Conservation (phyloP, 805 yeast species). For the Lachancea fermentati region DNA sequence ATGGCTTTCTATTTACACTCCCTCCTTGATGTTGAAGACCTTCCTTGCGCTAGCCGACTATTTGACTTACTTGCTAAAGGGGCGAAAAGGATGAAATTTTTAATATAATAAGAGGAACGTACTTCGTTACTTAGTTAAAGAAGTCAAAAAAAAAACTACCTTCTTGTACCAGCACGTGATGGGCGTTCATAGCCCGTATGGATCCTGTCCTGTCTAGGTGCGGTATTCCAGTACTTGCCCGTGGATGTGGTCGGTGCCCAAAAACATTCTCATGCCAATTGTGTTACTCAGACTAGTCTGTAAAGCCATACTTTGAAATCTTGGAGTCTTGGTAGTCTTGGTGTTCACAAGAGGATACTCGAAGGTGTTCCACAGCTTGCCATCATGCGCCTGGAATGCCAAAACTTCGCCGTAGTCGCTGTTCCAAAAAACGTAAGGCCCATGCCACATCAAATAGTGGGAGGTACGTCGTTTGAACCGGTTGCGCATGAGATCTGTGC, state of each 20-base stretch:
- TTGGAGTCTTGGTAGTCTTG: slow-evolving; percentile 8
- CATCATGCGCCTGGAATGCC: slow-evolving; percentile 16
- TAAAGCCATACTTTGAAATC: slow-evolving; percentile 21
- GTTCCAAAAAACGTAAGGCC: slow-evolving; percentile 19
- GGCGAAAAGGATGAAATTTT: slow-evolving; percentile 2
- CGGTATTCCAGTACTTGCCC: slow-evolving; percentile 6
- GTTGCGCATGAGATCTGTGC: slow-evolving; percentile 20
- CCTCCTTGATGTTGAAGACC: neutral
- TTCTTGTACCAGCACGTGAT: too few species aligned
- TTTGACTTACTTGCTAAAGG: neutral
- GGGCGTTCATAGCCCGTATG: too few species aligned
- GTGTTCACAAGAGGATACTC: slow-evolving; percentile 12
- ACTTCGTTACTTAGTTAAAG: neutral
- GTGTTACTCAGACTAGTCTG: slow-evolving; percentile 23
- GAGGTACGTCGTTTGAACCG: slow-evolving; percentile 22
- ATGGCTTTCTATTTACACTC: neutral
- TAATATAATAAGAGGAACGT: neutral
- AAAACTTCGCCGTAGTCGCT: slow-evolving; percentile 27
- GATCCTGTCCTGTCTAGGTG: too few species aligned
- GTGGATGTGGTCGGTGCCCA: slow-evolving; percentile 15
- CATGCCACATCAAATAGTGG: slow-evolving; percentile 20
- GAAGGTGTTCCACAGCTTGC: slow-evolving; percentile 24
- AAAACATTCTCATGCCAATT: slow-evolving; percentile 20
- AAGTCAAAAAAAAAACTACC: neutral
- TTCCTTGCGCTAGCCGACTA: neutral